A percentile compares a stretch with the other conserved stretches of the same genome.
These are phyloP conservation scores for Fusarium virguliforme DNA, from an alignment of 2,329 filamentous ascomycete species.

Conservation along the genomic window DNA sequence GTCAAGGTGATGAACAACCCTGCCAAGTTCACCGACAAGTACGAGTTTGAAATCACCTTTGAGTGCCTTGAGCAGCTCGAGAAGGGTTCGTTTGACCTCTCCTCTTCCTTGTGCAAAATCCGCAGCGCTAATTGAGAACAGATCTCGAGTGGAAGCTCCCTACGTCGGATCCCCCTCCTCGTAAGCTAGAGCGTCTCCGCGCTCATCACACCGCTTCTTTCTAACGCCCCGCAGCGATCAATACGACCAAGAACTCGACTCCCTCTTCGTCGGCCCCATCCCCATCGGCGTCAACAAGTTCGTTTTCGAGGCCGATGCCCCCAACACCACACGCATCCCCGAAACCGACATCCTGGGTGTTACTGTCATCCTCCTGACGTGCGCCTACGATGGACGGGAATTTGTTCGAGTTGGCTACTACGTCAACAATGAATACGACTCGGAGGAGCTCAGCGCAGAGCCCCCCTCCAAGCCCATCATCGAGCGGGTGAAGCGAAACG, in stretches of 20 bases:
- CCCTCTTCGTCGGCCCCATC: constrained; percentile 96
- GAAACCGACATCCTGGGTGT: constrained; percentile 96
- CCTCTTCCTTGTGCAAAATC: constrained; percentile 1
- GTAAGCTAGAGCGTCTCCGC: constrained; percentile 68
- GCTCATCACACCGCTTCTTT: constrained; percentile 39
- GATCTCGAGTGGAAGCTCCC: constrained; percentile 99
- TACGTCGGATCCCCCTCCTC: constrained; percentile 99
- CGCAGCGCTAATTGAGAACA: constrained; percentile 58
- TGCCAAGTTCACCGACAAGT: constrained; percentile 91
- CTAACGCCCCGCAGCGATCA: constrained; percentile 76
- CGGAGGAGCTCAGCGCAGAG: constrained; percentile 88
- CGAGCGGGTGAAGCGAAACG: constrained; percentile 92
- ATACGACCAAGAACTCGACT: constrained; percentile 98
- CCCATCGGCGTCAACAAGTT: constrained; percentile 99
- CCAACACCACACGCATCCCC: constrained; percentile 91
- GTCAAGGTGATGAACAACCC: constrained; percentile 98
- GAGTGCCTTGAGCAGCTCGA: constrained; percentile 96
- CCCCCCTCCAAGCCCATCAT: constrained; percentile 93
- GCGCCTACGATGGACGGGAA: constrained; percentile 95
- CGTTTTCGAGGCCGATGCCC: constrained; percentile 94
- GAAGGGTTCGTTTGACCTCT: constrained; percentile 75
- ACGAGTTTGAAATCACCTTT: constrained; percentile 98
- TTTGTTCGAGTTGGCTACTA: constrained; percentile 99
- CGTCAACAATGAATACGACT: constrained; percentile 99
- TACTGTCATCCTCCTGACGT: constrained; percentile 95